Evolutionary conservation across 306 rosid species (phyloP), one percentile per base, ranked within the genome.

Genomic region (Sophora flavescens): DNA sequence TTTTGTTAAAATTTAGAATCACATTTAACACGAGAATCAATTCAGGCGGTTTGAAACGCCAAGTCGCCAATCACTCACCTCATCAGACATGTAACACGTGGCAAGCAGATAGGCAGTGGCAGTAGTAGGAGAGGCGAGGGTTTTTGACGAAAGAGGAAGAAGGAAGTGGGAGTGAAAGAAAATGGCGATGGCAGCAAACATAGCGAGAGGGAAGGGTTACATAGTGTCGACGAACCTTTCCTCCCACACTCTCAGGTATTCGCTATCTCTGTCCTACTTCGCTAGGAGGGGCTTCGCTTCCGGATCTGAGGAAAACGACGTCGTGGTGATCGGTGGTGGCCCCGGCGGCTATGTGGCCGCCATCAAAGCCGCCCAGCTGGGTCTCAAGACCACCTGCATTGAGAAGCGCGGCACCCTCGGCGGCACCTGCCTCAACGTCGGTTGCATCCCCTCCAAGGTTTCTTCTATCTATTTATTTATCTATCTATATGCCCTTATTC

Each of bases 361-460:
- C 78, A 96, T 96, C 68, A 96, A 96, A 87, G 98, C 99, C 17
- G 88, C 99, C 8, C 99, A 96, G 87, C 79, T 96, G 0, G 99
- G 99, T 3, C 96, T 96, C 64, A 96, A 92, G 80, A 96, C 99
- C 61, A 87, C 98, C 66, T 96, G 99, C 81, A 89, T 96, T 85
- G 99, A 96, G 89, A 96, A 92, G 93, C 98, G 97, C 35, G 98
- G 98, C 2, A n/a, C 98, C 70, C 99, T 96, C 8, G 99, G 99
- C 13, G 99, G 99, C 4, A 96, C 99, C 52, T 96, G 99, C 74
- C 99, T 96, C 70, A 96, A 96, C 87, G 98, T 96, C 0, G 99
- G 97, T 13, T 95, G 98, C 75, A 95, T 95, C 81, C 97, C 98
- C 35, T 95, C 98, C 44, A 95, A 95, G 99, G 99, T 94, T 35